Percentiles rank a stretch among this genome's conserved stretches.
Evolutionary conservation across 805 yeast genomes (phyloP).

Genomic region (Ogataea pignaliae): DNA sequence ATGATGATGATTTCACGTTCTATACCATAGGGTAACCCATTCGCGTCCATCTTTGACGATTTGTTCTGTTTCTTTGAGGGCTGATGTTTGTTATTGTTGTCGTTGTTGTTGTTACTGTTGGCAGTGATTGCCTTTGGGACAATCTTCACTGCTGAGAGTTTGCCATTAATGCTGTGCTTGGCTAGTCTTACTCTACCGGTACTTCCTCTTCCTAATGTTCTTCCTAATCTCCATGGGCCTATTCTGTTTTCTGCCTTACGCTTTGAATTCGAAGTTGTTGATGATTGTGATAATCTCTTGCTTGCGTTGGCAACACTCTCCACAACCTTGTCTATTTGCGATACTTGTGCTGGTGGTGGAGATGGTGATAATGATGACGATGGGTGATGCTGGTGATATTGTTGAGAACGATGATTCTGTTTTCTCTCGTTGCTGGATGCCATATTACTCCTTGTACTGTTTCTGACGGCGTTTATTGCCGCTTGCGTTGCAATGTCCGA

Average conservation of each 20-base stretch:
- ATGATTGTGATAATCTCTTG: conserved; percentile 35
- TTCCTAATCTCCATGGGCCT: conserved; percentile 82
- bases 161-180: conserved; percentile 63
- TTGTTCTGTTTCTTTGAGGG: conserved; percentile 21
- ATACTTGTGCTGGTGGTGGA: not conserved
- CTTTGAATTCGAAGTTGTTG: conserved; percentile 33
- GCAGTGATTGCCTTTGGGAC: conserved; percentile 55
- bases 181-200: conserved; percentile 78
- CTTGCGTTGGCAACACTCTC: conserved; percentile 34
- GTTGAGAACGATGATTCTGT: conserved; percentile 3
- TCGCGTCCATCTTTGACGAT: conserved; percentile 23
- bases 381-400: conserved; percentile 1
- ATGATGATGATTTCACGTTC: conserved; percentile 96
- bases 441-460: not conserved
- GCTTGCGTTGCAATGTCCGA: conserved; percentile 22
- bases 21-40: conserved; percentile 85
- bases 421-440: not conserved
- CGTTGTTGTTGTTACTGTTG: conserved; percentile 28
- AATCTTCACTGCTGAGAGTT: conserved; percentile 78
- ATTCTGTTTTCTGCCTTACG: conserved; percentile 40
- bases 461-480: conserved; percentile 17
- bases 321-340: conserved; percentile 43
- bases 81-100: conserved; percentile 15
- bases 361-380: not conserved
- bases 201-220: conserved; percentile 77